Percentiles rank a stretch among this genome's conserved stretches.
phyloP scores from a whole-genome alignment of 2,329 filamentous ascomycete species.

The Epichloe bromicola region DNA sequence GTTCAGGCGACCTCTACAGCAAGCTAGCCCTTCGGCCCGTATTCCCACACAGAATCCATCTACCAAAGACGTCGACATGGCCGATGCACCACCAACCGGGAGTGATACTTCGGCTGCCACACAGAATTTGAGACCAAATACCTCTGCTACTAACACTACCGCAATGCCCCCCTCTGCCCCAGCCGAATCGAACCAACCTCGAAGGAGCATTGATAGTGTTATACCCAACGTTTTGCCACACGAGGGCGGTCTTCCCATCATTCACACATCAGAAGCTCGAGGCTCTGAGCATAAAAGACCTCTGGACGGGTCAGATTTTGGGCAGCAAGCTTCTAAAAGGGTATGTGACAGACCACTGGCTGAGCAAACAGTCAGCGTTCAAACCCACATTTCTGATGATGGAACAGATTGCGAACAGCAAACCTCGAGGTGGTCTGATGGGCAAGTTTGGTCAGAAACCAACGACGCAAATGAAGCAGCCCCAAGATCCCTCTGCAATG shows the following conservation, averaged over 20 bases:
- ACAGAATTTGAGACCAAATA: not conserved
- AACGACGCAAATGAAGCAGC: conserved; percentile 15
- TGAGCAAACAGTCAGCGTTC: not conserved
- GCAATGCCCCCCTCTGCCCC: conserved; percentile 1
- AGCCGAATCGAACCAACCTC: not conserved
- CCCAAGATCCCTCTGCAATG: conserved; percentile 39
- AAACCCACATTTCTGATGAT: conserved; percentile 13
- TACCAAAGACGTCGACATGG: conserved; percentile 7
- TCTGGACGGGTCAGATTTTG: conserved; percentile 23
- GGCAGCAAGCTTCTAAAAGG: conserved; percentile 24
- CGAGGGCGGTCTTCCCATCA: conserved; percentile 21
- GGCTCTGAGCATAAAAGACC: conserved; percentile 22
- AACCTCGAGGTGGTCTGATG: conserved; percentile 19
- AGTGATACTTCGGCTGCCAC: not conserved
- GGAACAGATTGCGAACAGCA: conserved; percentile 18
- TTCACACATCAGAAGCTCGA: conserved; percentile 22
- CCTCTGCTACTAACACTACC: not conserved
- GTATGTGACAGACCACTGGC: conserved; percentile 20
- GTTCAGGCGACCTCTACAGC: conserved; percentile 31
- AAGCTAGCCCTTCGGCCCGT: conserved; percentile 17
- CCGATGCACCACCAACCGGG: not conserved
- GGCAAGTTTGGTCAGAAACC: conserved; percentile 24
- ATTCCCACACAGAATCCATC: not conserved
- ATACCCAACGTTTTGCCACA: conserved; percentile 11
- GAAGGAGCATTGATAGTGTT: not conserved